Percentiles rank a stretch among this genome's conserved stretches.
Conservation (phyloP, 305 asterid species). For the Striga hermonthica region DNA sequence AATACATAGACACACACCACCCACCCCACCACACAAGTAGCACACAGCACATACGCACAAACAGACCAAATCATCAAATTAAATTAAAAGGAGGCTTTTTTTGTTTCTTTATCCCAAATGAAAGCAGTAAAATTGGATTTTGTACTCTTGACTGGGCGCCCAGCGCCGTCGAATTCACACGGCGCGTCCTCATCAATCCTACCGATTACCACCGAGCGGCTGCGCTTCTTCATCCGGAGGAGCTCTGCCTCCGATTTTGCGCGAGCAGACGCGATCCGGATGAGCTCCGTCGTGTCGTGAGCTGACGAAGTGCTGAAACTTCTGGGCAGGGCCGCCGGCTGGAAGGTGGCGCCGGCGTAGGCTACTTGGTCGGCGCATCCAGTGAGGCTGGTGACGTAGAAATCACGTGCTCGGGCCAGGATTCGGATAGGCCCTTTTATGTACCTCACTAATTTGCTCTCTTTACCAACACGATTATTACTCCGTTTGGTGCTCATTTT, state of each 20-base stretch:
- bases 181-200: constrained; percentile 52
- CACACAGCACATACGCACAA: too few relatives aligned
- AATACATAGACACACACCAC: too few relatives aligned
- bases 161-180: constrained; percentile 29
- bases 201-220: constrained; percentile 40
- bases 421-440: constrained; percentile 38
- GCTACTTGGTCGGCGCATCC: constrained; percentile 37
- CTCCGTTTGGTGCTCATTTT: constrained; percentile 33
- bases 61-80: neutral
- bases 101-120: constrained; percentile 4
- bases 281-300: constrained; percentile 42
- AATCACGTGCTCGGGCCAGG: constrained; percentile 42
- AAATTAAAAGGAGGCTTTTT: neutral
- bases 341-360: constrained; percentile 26
- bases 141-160: constrained; percentile 33
- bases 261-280: constrained; percentile 40
- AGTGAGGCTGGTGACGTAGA: constrained; percentile 36
- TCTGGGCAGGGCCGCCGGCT: constrained; percentile 29
- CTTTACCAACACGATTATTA: constrained; percentile 14
- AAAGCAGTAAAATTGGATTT: constrained; percentile 38
- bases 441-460: constrained; percentile 37
- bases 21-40: too few relatives aligned
- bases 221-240: constrained; percentile 37
- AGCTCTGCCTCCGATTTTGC: constrained; percentile 28
- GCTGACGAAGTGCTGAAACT: constrained; percentile 39